These are phyloP conservation scores for Selenicereus undatus DNA, from an alignment of 148 eudicot genomes.

Conservation along the genomic window DNA sequence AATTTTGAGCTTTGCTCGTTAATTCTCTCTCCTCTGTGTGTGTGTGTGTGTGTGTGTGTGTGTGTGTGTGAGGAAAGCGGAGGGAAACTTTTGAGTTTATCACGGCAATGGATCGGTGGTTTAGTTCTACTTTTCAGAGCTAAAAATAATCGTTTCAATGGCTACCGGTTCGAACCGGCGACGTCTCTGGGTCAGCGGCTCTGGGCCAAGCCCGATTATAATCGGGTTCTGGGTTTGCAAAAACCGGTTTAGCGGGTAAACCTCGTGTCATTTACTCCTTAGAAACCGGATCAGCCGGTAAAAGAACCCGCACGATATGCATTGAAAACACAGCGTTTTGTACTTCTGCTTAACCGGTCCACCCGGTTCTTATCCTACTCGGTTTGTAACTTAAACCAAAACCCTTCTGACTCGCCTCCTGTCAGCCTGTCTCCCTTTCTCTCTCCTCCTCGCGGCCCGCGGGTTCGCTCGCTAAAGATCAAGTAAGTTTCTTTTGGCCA, in stretches of 20 bases:
- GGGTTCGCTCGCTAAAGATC: slow-evolving; percentile 24
- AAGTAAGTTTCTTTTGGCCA: slow-evolving; percentile 18
- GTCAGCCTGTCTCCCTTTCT: slow-evolving; percentile 17
- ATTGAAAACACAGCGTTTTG: slow-evolving; percentile 14
- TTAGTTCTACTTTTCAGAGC: background rate
- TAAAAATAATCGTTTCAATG: background rate
- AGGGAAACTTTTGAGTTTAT: background rate
- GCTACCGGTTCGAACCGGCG: slow-evolving; percentile 5
- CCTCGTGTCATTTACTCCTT: background rate
- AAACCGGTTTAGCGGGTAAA: slow-evolving; percentile 37
- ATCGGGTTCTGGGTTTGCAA: slow-evolving; percentile 24
- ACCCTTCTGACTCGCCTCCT: slow-evolving; percentile 29
- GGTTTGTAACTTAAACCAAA: slow-evolving; percentile 20
- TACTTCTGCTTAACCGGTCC: slow-evolving; percentile 47
- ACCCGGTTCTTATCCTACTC: slow-evolving; percentile 48
- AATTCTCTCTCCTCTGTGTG: background rate
- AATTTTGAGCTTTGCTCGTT: background rate
- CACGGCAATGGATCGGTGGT: slow-evolving; percentile 12
- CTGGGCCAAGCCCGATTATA: slow-evolving; percentile 2
- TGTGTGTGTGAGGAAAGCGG: background rate
- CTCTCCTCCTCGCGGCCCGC: background rate
- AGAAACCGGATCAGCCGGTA: slow-evolving; percentile 34
- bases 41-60: no score
- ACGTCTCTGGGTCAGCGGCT: background rate
- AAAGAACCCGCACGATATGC: slow-evolving; percentile 12